These are phyloP conservation scores for Globisporangium mamillatum DNA, from an alignment of 352 stramenopile genomes.

Conservation along the genomic window DNA sequence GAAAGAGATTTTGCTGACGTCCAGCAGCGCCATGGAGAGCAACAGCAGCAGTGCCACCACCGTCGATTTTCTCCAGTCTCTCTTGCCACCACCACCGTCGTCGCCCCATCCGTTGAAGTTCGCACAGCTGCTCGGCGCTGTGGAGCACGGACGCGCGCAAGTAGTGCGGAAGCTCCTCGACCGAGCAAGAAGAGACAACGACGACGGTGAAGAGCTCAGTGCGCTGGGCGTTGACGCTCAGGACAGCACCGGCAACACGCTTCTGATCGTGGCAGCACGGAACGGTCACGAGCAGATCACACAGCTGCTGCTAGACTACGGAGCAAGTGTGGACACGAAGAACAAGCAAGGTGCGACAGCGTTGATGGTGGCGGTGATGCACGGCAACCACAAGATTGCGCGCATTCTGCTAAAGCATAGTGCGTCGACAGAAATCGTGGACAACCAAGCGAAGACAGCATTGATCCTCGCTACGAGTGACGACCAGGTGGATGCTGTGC, in stretches of 20 bases:
- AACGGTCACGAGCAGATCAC: slow-evolving; percentile 24
- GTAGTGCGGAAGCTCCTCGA: not conserved
- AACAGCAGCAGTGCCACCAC: not conserved
- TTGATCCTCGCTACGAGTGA: slow-evolving; percentile 6
- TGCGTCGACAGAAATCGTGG: not conserved
- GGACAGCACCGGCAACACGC: slow-evolving; percentile 6
- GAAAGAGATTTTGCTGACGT: not conserved
- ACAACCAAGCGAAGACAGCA: slow-evolving; percentile 4
- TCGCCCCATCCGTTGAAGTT: not conserved
- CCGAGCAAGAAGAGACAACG: not conserved
- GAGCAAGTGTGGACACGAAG: slow-evolving; percentile 1
- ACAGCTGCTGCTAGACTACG: slow-evolving; percentile 18
- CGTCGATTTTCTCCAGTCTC: not conserved
- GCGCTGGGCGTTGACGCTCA: not conserved
- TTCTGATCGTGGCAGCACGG: slow-evolving; percentile 10
- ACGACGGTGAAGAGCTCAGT: not conserved
- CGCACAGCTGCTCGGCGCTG: slow-evolving; percentile 1
- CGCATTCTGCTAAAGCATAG: slow-evolving; percentile 1
- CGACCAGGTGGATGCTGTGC: not conserved
- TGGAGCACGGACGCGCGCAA: slow-evolving; percentile 4
- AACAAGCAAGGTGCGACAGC: slow-evolving; percentile 5
- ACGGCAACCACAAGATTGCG: not conserved
- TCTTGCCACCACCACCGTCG: not conserved
- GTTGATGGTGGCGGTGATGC: slow-evolving; percentile 4
- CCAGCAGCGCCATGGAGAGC: not conserved